Percentiles rank a stretch among this genome's conserved stretches.
Evolutionary conservation across 2,329 filamentous ascomycete species (phyloP).

Genomic region (Penicillium italicum): DNA sequence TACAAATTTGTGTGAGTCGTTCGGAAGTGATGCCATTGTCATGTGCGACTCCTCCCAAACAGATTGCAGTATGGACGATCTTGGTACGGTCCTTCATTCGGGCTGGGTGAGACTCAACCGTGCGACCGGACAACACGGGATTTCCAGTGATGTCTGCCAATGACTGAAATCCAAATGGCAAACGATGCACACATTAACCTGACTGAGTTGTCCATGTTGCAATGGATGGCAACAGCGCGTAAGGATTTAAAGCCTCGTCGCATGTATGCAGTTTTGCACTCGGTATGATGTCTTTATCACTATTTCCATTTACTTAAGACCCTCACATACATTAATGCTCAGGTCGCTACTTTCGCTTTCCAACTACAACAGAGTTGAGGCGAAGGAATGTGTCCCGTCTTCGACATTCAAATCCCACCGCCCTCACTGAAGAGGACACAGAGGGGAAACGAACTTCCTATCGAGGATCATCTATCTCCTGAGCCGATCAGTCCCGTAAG

Average conservation of each 20-base stretch:
- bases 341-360: not conserved
- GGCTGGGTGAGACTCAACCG: not conserved
- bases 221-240: too few species aligned
- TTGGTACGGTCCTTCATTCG: not conserved
- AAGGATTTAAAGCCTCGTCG: not conserved
- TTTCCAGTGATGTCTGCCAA: constrained; percentile 14
- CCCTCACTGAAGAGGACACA: constrained; percentile 68
- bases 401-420: constrained; percentile 69
- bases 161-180: not conserved
- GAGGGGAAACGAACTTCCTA: constrained; percentile 68
- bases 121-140: constrained; percentile 1
- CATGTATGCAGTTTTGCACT: not conserved
- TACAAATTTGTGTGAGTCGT: not conserved
- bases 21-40: not conserved
- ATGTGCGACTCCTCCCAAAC: not conserved
- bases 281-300: not conserved
- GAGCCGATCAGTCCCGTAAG: constrained; percentile 56
- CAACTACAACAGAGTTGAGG: not conserved
- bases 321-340: not conserved
- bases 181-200: too few species aligned
- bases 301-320: not conserved
- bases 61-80: constrained; percentile 10
- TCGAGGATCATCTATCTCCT: constrained; percentile 60
- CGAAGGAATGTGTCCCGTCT: constrained; percentile 56
- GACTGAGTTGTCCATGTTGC: too few species aligned